phyloP scores from a whole-genome alignment of 495 filamentous ascomycete genomes.

The Rostrohypoxylon terebratum region DNA sequence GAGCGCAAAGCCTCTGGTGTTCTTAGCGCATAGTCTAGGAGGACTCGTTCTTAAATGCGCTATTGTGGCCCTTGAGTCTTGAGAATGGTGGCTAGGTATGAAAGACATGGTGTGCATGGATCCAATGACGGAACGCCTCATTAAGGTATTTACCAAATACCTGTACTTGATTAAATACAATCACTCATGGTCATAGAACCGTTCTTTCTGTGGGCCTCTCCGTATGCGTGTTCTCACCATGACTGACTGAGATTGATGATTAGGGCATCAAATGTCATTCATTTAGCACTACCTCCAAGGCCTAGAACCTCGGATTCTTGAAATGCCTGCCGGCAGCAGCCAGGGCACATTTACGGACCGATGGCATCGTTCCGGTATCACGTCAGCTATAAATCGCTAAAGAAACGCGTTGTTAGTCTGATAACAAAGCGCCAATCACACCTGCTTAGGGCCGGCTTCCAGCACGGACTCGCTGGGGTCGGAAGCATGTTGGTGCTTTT shows the following conservation, averaged over 20 bases:
- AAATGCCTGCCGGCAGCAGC: neutral
- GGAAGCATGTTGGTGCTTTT: neutral
- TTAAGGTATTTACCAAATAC: neutral
- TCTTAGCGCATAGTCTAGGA: slow-evolving; percentile 54
- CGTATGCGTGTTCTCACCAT: neutral
- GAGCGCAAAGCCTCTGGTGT: slow-evolving; percentile 40
- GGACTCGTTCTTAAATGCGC: slow-evolving; percentile 49
- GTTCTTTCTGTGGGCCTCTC: neutral
- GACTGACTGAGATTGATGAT: neutral
- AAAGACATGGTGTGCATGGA: neutral
- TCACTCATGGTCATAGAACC: neutral
- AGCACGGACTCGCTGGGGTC: slow-evolving; percentile 18
- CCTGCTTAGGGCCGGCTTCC: neutral
- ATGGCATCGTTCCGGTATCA: neutral
- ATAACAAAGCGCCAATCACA: slow-evolving; percentile 19
- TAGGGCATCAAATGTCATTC: neutral
- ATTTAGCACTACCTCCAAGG: neutral
- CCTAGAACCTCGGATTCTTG: neutral
- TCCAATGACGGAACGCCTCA: neutral
- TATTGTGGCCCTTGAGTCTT: slow-evolving; percentile 7
- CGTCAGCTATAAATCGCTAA: neutral
- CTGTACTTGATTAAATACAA: neutral
- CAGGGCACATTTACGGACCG: neutral
- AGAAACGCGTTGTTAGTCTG: slow-evolving; percentile 2
- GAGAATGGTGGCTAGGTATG: slow-evolving; percentile 3